phyloP scores from a whole-genome alignment of 768 basidiomycete species.

The Daedaleopsis sinensis region DNA sequence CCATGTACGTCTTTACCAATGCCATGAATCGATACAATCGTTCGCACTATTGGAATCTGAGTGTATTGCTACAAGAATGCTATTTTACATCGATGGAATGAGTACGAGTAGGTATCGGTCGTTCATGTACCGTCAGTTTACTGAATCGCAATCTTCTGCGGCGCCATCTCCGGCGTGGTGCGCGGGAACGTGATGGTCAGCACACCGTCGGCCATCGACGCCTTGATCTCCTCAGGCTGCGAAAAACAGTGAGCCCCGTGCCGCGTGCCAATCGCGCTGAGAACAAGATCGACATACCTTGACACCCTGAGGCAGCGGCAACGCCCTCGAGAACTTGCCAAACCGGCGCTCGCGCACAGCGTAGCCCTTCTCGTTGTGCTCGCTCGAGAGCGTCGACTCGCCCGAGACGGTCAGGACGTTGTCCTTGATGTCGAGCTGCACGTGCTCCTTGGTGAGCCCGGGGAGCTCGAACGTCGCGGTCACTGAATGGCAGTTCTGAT shows the following conservation, averaged over 20 bases:
- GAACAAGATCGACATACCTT: slow-evolving; percentile 14
- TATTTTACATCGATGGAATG: neutral
- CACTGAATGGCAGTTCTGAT: no score
- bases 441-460: slow-evolving; percentile 52
- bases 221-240: slow-evolving; percentile 33
- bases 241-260: neutral
- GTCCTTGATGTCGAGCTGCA: slow-evolving; percentile 54
- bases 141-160: slow-evolving; percentile 25
- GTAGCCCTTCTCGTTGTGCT: slow-evolving; percentile 40
- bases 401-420: slow-evolving; percentile 55
- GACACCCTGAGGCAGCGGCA: slow-evolving; percentile 15
- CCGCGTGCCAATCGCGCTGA: no score
- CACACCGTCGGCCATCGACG: slow-evolving; percentile 33
- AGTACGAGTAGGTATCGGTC: no score
- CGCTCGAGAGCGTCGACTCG: slow-evolving; percentile 39
- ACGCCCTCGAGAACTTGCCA: slow-evolving; percentile 29
- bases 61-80: no score
- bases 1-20: no score
- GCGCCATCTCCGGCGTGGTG: slow-evolving; percentile 26
- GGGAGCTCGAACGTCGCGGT: slow-evolving; percentile 63
- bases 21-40: no score
- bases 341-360: slow-evolving; percentile 35
- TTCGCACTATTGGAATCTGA: no score
- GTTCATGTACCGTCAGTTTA: neutral
- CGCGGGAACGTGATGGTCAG: slow-evolving; percentile 33